Conservation (phyloP, 495 filamentous ascomycete genomes). For the Neurospora cerealis region DNA sequence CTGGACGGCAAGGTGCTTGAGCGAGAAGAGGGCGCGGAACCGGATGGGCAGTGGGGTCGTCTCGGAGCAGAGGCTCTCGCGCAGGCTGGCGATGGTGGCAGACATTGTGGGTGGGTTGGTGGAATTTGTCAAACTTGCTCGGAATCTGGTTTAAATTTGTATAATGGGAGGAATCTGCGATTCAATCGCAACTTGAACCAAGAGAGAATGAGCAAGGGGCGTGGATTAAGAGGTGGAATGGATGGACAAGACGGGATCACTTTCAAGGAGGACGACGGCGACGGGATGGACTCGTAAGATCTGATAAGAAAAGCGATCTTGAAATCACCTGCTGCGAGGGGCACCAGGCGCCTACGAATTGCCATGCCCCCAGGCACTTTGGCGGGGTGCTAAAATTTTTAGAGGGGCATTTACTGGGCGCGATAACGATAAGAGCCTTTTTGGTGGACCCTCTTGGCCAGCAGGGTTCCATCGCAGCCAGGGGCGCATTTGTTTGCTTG, state of each 20-base stretch:
- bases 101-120: not conserved
- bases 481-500: not conserved
- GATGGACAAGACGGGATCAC: not conserved
- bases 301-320: not conserved
- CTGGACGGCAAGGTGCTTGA: slow-evolving; percentile 80
- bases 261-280: not conserved
- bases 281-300: not conserved
- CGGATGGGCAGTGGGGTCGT: slow-evolving; percentile 71
- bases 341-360: not conserved
- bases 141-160: not conserved
- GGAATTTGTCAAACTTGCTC: not conserved
- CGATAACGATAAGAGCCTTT: slow-evolving; percentile 7
- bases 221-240: slow-evolving; percentile 11
- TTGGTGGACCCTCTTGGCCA: not conserved
- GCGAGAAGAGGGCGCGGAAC: slow-evolving; percentile 95
- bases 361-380: not conserved
- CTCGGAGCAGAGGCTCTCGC: slow-evolving; percentile 70
- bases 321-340: not conserved
- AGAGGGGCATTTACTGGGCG: slow-evolving; percentile 2
- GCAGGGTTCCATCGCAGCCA: not conserved
- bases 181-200: not conserved
- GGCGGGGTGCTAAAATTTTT: slow-evolving; percentile 6
- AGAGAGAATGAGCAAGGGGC: not conserved
- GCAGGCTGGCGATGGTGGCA: slow-evolving; percentile 48
- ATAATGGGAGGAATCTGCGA: not conserved